Evolutionary conservation across 768 basidiomycete genomes (phyloP).

Genomic region (Hygrophorus pudorinus): DNA sequence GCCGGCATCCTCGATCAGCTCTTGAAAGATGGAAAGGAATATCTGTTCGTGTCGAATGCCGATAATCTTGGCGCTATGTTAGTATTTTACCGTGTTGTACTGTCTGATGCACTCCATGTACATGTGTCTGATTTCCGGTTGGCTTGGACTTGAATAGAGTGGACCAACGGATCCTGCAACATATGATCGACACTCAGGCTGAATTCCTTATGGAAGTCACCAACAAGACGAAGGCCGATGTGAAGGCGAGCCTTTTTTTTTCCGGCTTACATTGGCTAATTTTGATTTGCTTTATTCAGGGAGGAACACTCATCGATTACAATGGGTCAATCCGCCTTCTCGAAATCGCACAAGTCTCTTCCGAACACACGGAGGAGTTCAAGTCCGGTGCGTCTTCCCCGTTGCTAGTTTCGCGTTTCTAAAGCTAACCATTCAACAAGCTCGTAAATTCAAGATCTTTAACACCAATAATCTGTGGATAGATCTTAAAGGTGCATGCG

Average conservation of each 20-base stretch:
- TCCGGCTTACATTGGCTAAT: not conserved
- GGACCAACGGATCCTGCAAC: constrained; percentile 74
- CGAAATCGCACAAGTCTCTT: constrained; percentile 90
- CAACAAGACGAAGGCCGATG: constrained; percentile 78
- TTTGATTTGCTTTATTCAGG: constrained; percentile 23
- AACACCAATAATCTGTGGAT: constrained; percentile 76
- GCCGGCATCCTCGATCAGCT: constrained; percentile 88
- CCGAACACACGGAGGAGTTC: constrained; percentile 90
- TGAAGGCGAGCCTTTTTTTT: constrained; percentile 37
- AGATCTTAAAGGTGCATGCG: constrained; percentile 30
- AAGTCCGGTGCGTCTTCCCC: constrained; percentile 47
- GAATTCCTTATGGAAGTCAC: constrained; percentile 96
- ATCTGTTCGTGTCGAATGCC: constrained; percentile 95
- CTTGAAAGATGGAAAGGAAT: constrained; percentile 87
- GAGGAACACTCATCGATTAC: constrained; percentile 85
- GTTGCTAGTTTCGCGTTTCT: not conserved
- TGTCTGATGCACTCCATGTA: not conserved
- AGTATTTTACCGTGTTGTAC: constrained; percentile 35
- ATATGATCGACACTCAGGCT: constrained; percentile 72
- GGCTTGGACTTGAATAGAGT: constrained; percentile 33
- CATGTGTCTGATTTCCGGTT: constrained; percentile 12
- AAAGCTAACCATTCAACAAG: constrained; percentile 19
- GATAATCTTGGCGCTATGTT: constrained; percentile 92
- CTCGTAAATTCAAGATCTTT: constrained; percentile 91
- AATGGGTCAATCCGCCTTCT: constrained; percentile 81